Base-by-base conservation (phyloP, 345 rosid genomes). In the Kernera saxatilis region DNA sequence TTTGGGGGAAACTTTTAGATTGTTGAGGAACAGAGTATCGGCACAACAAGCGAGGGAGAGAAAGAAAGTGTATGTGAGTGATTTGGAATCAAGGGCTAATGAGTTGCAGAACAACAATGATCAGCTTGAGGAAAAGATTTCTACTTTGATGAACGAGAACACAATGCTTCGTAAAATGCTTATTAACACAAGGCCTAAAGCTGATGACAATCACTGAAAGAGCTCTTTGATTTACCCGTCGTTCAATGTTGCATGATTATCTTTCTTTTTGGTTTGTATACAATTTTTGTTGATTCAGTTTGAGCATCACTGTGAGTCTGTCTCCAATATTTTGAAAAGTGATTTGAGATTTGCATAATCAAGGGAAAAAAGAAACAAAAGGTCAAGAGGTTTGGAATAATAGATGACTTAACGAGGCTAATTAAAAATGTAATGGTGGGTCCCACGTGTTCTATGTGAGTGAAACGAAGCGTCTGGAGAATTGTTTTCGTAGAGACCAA, bases 21-120 rank as follows among this genome's bases (percentile, higher is more conserved):
- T 87, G 80, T 73, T 90, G 46, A 81, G 93, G 80, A 90, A 90
- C 30, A 77, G 96, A 64, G 96, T 90, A 8, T 90, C 96, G 3
- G 96, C 93, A 1, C 96, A 87, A 55, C 88, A 87, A 85, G 96
- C 96, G 3, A 74, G 96, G 54, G 96, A 89, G 72, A 87, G 96
- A 82, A 89, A 85, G 82, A 89, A 89, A 73, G 84, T 82, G 6
- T 87, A 89, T 23, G 82, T 89, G 58, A 87, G 66, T 59, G 91
- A 90, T 3, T 36, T 90, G 64, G 93, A 90, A 77, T 52, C 76
- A 21, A 84, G 73, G 69, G 89, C 83, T 64, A 72, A 61, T 2
- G 86, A 83, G 43, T 67, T 90, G 79, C 80, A 83, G 64, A 84
- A 86, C 63, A 73, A 17, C 1, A 90, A 87, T 73, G 80, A 79